These are phyloP conservation scores for Colletotrichum filicis DNA, from an alignment of 2,329 filamentous ascomycete species.

Conservation along the genomic window DNA sequence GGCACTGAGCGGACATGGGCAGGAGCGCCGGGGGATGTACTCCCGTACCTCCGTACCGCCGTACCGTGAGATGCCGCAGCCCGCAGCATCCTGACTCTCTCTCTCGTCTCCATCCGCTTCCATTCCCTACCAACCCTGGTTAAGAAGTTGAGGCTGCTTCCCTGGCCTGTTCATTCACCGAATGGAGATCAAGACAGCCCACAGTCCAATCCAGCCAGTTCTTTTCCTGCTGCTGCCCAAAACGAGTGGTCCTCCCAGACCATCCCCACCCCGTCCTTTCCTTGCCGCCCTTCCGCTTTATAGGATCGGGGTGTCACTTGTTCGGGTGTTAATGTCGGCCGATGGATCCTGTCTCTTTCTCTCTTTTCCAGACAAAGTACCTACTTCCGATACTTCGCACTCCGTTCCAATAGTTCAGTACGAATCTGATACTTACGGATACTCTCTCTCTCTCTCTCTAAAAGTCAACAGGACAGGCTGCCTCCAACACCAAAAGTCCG, in stretches of 20 bases:
- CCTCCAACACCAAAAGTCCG: neutral
- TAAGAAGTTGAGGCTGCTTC: neutral
- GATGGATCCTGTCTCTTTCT: neutral
- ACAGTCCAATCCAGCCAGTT: neutral
- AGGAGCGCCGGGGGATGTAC: neutral
- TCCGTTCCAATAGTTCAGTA: neutral
- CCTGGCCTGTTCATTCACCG: neutral
- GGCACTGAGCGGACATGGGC: too few species aligned
- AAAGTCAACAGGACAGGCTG: conserved; percentile 20
- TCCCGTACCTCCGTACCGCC: neutral
- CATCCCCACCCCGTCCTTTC: conserved; percentile 1
- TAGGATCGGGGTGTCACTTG: conserved; percentile 11
- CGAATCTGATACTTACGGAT: neutral
- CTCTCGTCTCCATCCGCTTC: neutral
- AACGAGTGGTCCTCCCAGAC: neutral
- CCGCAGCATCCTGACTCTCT: neutral
- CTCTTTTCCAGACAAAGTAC: neutral
- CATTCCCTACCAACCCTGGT: too few species aligned
- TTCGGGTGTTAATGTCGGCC: conserved; percentile 12
- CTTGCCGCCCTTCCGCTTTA: conserved; percentile 25
- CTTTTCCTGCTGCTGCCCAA: neutral
- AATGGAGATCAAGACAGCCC: neutral
- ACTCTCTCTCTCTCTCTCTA: neutral
- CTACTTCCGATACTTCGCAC: too few species aligned
- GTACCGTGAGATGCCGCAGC: neutral